Base-by-base conservation (phyloP, 352 stramenopile species). In the Phytophthora litchii region DNA sequence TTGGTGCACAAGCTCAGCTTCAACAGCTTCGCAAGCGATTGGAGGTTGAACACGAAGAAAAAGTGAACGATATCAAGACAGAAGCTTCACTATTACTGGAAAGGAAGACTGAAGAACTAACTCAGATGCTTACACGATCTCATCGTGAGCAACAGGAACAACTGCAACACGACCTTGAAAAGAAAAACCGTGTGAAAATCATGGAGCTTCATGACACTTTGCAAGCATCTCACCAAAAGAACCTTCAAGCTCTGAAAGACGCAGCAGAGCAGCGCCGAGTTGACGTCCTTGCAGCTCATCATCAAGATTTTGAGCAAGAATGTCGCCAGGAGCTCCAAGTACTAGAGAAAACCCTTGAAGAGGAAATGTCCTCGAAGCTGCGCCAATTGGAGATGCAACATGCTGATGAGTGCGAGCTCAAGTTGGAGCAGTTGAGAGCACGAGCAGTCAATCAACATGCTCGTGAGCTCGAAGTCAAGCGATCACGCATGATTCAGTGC, bases 1-100 rank as follows among this genome's bases (percentile, higher is more conserved):
- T 88, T 53, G 81, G 81, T 12, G 72, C 78, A 3, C 80, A 90
- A 52, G 76, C 78, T 3, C 80, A 90, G 19, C 16, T 87, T 11
- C 78, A 90, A 53, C 78, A 87, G 32, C 60, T 90, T 11, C 70
- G 72, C 6, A 74, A 70, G 19, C 47, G 67, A 36, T 38, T 89
- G 35, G 70, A 84, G 25, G 57, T 54, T 3, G 53, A 76, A 10
- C 66, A 86, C 7, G 75, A 86, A 11, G 61, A 74, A 8, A 68
- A 63, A 21, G 17, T 79, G 6, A 9, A 41, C 0, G 63, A 80
- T 3, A 68, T 64, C 13, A 68, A 64, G 43, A 48, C 38, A 9
- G 53, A 72, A 43, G 72, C 73, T 1, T 56, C 60, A 1, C 37
- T 69, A 1, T 51, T 45, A 2, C 55, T 86, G 2, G 76, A 82